Evolutionary conservation across 805 yeast species (phyloP), one percentile per base, ranked within the genome.

Genomic region (Candida pini): DNA sequence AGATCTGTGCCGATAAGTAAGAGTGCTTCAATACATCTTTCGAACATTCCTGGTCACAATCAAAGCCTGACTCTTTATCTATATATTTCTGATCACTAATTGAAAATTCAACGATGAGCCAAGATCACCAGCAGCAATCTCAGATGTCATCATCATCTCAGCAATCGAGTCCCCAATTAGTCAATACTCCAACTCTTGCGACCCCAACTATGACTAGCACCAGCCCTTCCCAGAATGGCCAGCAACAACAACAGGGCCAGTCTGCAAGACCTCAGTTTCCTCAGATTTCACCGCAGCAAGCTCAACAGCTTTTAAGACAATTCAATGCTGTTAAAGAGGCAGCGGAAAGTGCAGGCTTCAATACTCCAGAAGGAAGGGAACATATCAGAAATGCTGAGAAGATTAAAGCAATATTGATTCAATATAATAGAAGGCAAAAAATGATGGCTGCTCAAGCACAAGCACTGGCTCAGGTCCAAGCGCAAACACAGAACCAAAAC

Each of bases 351-450:
- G 70, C 79, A 1, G 85, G 86, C 3, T 66, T 66, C 22, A 73
- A 70, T 18, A 69, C 79, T 0, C 76, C 72, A 0, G 75, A 66
- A 38, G 87, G 86, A 14, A 72, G 73, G 45, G 78, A 76, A 41
- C 81, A 80, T 46, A 58, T 74, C 45, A 66, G 66, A 40, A 75
- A 73, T 41, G 87, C 86, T 3, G 77, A 80, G 28, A 71, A 70
- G 35, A 76, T 81, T 43, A 79, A 76, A 52, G 73, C 72, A 29
- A 64, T 81, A 22, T 63, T 81, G 49, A 62, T 78, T 33, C 73
- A 71, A 36, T 60, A 54, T 35, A 46, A 57, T 27, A 46, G 44
- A 36, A 53, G 50, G 35, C 56, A 49, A 26, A 53, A 51, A 28
- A 32, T 48, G 32, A 33, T 47, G 10, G 55, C 53, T 33, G 56